Evolutionary conservation across 2,329 filamentous ascomycete species (phyloP).

Genomic region (Hirsutella minnesotensis): DNA sequence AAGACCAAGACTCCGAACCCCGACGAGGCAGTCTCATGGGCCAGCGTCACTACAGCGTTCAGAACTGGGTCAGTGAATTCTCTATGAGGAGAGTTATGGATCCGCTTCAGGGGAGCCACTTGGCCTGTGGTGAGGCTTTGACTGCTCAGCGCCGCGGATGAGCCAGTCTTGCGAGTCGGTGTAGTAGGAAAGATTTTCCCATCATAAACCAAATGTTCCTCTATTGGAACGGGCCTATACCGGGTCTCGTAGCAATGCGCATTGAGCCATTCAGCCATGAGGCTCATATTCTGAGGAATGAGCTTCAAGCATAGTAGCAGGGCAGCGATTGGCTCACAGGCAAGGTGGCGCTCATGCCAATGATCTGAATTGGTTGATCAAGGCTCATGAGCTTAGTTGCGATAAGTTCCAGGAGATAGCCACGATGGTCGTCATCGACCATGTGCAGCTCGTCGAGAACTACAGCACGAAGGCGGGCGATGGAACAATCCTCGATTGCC

Average conservation of each 20-base stretch:
- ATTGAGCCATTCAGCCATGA: constrained; percentile 58
- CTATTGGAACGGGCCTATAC: constrained; percentile 63
- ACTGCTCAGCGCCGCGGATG: constrained; percentile 36
- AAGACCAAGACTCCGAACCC: constrained; percentile 66
- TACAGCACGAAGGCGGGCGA: constrained; percentile 52
- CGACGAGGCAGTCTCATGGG: constrained; percentile 54
- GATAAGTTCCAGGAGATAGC: constrained; percentile 64
- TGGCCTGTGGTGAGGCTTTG: constrained; percentile 20
- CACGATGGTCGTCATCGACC: constrained; percentile 64
- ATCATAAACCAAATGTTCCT: constrained; percentile 64
- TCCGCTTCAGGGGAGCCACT: constrained; percentile 29
- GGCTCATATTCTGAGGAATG: constrained; percentile 47
- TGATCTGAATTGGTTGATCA: constrained; percentile 54
- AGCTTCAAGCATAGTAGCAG: neutral
- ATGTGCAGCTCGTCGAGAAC: constrained; percentile 75
- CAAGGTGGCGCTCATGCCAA: constrained; percentile 72
- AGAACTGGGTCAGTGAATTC: constrained; percentile 53
- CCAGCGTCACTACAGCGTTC: constrained; percentile 60
- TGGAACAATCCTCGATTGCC: constrained; percentile 58
- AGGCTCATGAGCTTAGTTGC: constrained; percentile 62
- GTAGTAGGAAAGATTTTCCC: constrained; percentile 53
- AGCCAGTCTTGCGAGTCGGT: constrained; percentile 42
- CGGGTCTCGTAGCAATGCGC: constrained; percentile 62
- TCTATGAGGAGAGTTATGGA: constrained; percentile 44
- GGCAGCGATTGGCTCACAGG: constrained; percentile 36